phyloP scores from a whole-genome alignment of 2,329 filamentous ascomycete genomes.

The Xylaria sp. region DNA sequence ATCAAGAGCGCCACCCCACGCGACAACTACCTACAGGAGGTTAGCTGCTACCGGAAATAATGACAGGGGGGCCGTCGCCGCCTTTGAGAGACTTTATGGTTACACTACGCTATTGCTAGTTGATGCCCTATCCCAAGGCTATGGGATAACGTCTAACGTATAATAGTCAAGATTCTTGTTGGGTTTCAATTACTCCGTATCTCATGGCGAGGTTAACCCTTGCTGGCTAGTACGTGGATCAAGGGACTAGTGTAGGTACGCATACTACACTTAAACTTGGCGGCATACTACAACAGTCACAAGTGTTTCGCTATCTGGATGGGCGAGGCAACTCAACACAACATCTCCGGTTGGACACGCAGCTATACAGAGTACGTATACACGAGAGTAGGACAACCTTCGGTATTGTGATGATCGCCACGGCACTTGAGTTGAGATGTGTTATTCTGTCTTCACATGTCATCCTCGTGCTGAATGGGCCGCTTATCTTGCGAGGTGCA shows the following conservation, averaged over 20 bases:
- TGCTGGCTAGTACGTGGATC: background rate
- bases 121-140: background rate
- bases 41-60: conserved; percentile 14
- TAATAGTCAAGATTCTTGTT: conserved; percentile 3
- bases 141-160: background rate
- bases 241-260: no score
- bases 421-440: background rate
- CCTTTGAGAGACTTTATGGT: conserved; percentile 4
- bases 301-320: background rate
- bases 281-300: background rate
- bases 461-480: background rate
- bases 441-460: conserved; percentile 1
- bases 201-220: background rate
- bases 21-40: background rate
- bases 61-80: conserved; percentile 3
- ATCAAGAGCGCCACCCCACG: conserved; percentile 17
- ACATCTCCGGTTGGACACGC: background rate
- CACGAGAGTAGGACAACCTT: background rate
- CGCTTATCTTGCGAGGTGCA: conserved; percentile 9
- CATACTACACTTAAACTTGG: no score
- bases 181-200: background rate
- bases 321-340: background rate
- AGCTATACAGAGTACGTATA: no score
- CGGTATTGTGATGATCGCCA: conserved; percentile 10
- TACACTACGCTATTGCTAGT: background rate